Conservation (phyloP, 225 moss, liverwort and hornwort genomes). For the Sphagnum tenellum region DNA sequence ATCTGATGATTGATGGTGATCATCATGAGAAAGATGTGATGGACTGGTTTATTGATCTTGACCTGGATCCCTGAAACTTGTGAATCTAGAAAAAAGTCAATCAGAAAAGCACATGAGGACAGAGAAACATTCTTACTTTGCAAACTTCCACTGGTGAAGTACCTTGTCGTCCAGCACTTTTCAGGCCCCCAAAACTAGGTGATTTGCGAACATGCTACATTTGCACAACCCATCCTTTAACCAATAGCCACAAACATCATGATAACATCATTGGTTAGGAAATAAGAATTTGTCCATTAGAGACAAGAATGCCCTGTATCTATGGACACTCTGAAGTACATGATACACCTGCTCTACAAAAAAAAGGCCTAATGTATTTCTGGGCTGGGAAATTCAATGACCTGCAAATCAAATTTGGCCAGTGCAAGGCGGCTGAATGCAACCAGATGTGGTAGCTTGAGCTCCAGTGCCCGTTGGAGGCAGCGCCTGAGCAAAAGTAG, state of each 20-base stretch:
- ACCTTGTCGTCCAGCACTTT: conserved; percentile 54
- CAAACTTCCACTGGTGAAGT: conserved; percentile 79
- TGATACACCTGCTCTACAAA: no score
- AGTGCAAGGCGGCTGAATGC: conserved; percentile 87
- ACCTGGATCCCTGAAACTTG: neutral
- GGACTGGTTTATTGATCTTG: neutral
- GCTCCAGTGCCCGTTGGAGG: conserved; percentile 69
- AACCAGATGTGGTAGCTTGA: conserved; percentile 76
- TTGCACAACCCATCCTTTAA: no score
- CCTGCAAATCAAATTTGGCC: conserved; percentile 67
- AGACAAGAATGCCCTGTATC: no score
- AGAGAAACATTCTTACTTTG: conserved; percentile 13
- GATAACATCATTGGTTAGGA: no score
- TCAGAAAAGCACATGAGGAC: neutral
- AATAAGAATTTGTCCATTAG: no score
- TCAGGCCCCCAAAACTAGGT: conserved; percentile 35
- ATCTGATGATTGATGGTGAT: no score
- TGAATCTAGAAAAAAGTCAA: neutral
- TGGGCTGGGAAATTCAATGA: neutral
- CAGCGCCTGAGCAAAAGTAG: conserved; percentile 69
- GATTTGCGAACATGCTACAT: conserved; percentile 56
- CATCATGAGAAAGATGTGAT: neutral
- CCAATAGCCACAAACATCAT: no score
- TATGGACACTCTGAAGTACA: no score
- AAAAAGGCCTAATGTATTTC: no score